Evolutionary conservation across 2,329 filamentous ascomycete species (phyloP).

Genomic region (Aspergillus tubingensis): DNA sequence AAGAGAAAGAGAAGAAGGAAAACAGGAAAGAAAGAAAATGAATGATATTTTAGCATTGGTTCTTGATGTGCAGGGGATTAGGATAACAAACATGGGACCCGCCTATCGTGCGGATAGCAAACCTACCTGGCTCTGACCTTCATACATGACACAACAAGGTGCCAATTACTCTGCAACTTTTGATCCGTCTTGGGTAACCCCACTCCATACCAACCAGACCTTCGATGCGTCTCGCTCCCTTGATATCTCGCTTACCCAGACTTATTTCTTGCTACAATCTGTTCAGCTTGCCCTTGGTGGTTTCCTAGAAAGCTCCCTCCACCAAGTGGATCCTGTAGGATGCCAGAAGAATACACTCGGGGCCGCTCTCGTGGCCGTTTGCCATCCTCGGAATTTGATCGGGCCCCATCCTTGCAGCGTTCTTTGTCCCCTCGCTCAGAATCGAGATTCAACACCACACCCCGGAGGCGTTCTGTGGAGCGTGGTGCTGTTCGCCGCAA

Average conservation of each 20-base stretch:
- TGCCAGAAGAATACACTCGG: constrained; percentile 31
- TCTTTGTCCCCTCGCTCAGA: constrained; percentile 39
- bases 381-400: constrained; percentile 25
- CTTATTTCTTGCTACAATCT: background rate
- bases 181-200: background rate
- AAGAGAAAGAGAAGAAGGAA: too few species aligned
- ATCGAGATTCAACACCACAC: constrained; percentile 32
- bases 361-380: constrained; percentile 33
- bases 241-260: background rate
- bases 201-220: background rate
- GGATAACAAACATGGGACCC: too few species aligned
- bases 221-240: background rate
- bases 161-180: background rate
- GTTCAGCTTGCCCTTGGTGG: background rate
- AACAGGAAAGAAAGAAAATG: too few species aligned
- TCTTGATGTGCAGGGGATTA: too few species aligned
- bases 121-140: background rate
- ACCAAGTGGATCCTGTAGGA: constrained; percentile 8
- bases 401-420: constrained; percentile 29
- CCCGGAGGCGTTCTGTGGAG: constrained; percentile 30
- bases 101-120: background rate
- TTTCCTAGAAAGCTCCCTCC: background rate
- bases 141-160: background rate
- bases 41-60: too few species aligned
- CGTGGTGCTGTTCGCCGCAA: constrained; percentile 28